Conservation (phyloP, 257 asterid species). For the Lycium barbarum region DNA sequence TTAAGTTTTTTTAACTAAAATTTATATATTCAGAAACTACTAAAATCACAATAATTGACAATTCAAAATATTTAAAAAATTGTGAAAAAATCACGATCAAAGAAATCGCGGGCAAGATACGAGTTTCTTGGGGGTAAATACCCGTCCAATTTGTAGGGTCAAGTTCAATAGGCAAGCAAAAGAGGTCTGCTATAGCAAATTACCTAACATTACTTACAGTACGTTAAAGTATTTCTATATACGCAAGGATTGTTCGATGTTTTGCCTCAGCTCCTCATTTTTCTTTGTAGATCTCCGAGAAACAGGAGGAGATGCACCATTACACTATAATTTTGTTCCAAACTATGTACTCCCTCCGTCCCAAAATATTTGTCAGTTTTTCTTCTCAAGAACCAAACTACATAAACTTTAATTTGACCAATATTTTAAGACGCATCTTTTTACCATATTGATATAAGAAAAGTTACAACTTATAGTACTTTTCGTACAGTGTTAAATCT, state of each 20-base stretch:
- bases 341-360: too few relatives aligned
- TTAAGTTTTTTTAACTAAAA: neutral
- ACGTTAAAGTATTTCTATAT: neutral
- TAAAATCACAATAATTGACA: neutral
- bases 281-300: neutral
- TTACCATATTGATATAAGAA: too few relatives aligned
- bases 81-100: neutral
- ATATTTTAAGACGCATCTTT: too few relatives aligned
- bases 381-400: too few relatives aligned
- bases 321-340: too few relatives aligned
- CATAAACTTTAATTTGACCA: too few relatives aligned
- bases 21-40: neutral
- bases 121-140: conserved; percentile 29
- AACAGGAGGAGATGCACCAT: too few relatives aligned
- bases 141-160: conserved; percentile 22
- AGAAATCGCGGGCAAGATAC: conserved; percentile 30
- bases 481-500: too few relatives aligned
- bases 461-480: too few relatives aligned
- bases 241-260: neutral
- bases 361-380: too few relatives aligned
- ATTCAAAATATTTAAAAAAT: neutral
- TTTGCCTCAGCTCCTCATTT: neutral
- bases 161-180: conserved; percentile 34
- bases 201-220: conserved; percentile 29
- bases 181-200: conserved; percentile 31